Evolutionary conservation across 768 basidiomycete genomes (phyloP).

Genomic region (Panaeolus cyanescens): DNA sequence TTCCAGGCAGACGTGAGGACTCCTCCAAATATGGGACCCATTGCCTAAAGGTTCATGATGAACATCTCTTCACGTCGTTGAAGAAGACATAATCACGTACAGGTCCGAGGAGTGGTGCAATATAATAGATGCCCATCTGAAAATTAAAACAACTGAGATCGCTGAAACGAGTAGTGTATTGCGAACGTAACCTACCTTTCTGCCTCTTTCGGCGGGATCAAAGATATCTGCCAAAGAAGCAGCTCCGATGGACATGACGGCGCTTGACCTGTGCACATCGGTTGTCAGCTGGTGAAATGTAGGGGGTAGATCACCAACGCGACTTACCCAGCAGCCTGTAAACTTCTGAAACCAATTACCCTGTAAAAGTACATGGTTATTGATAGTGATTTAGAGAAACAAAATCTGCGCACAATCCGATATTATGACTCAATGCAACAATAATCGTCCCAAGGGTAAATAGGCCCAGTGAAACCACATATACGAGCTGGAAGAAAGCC

Average conservation of each 20-base stretch:
- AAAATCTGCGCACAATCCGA: slow-evolving; percentile 41
- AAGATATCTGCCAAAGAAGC: slow-evolving; percentile 81
- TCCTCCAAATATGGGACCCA: slow-evolving; percentile 76
- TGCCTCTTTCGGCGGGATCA: slow-evolving; percentile 72
- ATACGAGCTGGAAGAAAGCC: slow-evolving; percentile 42
- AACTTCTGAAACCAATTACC: slow-evolving; percentile 67
- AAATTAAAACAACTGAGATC: neutral
- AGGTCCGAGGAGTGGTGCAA: slow-evolving; percentile 76
- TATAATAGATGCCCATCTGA: slow-evolving; percentile 79
- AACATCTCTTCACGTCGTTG: neutral
- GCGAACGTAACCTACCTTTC: slow-evolving; percentile 36
- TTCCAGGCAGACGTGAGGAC: slow-evolving; percentile 62
- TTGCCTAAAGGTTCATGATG: slow-evolving; percentile 27
- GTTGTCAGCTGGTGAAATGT: neutral
- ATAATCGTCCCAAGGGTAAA: slow-evolving; percentile 58
- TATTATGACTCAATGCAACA: slow-evolving; percentile 55
- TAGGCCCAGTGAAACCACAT: slow-evolving; percentile 50
- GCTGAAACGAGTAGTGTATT: neutral
- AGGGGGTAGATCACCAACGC: neutral
- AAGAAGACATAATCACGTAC: slow-evolving; percentile 26
- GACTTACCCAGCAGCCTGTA: slow-evolving; percentile 68
- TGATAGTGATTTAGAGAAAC: neutral
- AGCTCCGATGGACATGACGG: slow-evolving; percentile 71
- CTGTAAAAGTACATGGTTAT: slow-evolving; percentile 18
- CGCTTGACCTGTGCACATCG: slow-evolving; percentile 50